Evolutionary conservation across 306 rosid genomes (phyloP), one percentile per base, ranked within the genome.

Genomic region (Luffa aegyptiaca): DNA sequence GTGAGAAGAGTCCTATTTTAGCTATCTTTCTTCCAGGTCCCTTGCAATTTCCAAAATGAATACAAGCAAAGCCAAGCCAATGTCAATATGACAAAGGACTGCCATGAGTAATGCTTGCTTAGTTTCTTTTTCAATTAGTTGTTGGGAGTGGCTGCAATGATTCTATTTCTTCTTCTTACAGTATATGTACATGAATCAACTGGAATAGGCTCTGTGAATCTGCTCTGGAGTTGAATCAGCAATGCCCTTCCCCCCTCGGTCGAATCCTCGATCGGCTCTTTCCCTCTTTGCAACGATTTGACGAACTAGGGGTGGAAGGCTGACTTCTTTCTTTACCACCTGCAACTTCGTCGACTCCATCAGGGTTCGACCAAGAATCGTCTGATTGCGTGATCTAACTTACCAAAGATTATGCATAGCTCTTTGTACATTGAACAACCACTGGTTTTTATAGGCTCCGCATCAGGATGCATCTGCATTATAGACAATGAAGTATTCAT

Each of bases 361-460:
- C 90, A 5, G 89, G 90, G 77, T 79, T 92, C 6, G 92, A 93
- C 3, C 89, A 83, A 26, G 85, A 85, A 70, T 81, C 86, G 63
- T 82, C 90, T 31, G 76, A 89, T 37, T 33, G 86, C 45, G 26
- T 72, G 73, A 33, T 84, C 90, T 45, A 87, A 88, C 18, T 76
- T 84, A 48, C 93, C 94, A 20, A 93, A 93, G 85, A 91, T 86
- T 72, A 79, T 79, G 87, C 92, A 88, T 14, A 93, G 88, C 83
- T 93, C 96, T 79, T 87, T 88, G 81, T 80, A 91, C 55, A 84
- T 88, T 63, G 96, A 84, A 84, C 97, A 93, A 83, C 92, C 91
- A 56, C 88, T 31, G 10, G 57, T 56, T 84, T 87, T 93, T 80
- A 93, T 17, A 36, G 86, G 20, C 81, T 93, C 97, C 0, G 93